These are phyloP conservation scores for Chaetomidium leptoderma DNA, from an alignment of 495 filamentous ascomycete species.

Conservation along the genomic window DNA sequence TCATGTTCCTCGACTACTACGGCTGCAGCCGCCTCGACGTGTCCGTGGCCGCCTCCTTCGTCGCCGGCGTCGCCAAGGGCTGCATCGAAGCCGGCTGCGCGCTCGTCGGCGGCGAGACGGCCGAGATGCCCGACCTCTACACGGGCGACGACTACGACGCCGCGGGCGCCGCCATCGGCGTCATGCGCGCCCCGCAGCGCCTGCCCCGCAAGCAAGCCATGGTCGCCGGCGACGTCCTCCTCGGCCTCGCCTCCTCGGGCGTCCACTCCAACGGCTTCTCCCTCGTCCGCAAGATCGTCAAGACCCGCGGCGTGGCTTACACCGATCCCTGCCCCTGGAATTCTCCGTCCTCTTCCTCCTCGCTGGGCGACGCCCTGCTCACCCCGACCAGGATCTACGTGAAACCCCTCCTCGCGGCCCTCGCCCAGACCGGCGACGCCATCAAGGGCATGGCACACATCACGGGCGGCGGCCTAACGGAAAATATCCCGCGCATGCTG, in stretches of 20 bases:
- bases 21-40: slow-evolving; percentile 81
- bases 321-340: slow-evolving; percentile 71
- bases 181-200: slow-evolving; percentile 62
- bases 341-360: slow-evolving; percentile 21
- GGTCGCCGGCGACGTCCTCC: slow-evolving; percentile 72
- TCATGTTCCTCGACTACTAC: slow-evolving; percentile 96
- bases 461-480: slow-evolving; percentile 85
- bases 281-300: slow-evolving; percentile 81
- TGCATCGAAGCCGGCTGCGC: slow-evolving; percentile 79
- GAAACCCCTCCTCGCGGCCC: slow-evolving; percentile 61
- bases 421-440: slow-evolving; percentile 36
- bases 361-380: slow-evolving; percentile 69
- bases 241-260: slow-evolving; percentile 78
- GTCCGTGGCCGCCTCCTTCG: slow-evolving; percentile 69
- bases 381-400: slow-evolving; percentile 83
- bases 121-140: slow-evolving; percentile 96
- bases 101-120: slow-evolving; percentile 93
- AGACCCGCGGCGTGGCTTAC: slow-evolving; percentile 64
- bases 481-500: slow-evolving; percentile 93
- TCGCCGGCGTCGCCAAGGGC: slow-evolving; percentile 80
- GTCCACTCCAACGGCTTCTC: slow-evolving; percentile 95
- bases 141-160: slow-evolving; percentile 80
- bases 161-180: slow-evolving; percentile 80
- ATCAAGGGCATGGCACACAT: slow-evolving; percentile 93
- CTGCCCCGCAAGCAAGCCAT: slow-evolving; percentile 74